Conservation (phyloP, 345 rosid genomes). For the Aquilaria malaccensis region DNA sequence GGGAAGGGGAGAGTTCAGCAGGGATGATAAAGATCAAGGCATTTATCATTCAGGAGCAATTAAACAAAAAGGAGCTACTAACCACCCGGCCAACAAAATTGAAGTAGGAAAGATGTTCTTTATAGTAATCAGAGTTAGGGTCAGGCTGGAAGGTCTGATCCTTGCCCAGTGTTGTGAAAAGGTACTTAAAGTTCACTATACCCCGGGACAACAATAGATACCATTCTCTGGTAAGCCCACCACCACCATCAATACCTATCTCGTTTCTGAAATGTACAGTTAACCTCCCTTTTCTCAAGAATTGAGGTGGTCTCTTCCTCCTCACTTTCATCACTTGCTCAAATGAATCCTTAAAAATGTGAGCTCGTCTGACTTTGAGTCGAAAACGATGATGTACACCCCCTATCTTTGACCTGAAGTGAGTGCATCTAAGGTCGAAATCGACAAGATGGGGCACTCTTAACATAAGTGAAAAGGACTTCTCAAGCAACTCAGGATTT, state of each 20-base stretch:
- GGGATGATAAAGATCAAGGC: background rate
- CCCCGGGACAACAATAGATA: slow-evolving; percentile 92
- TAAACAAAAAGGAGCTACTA: slow-evolving; percentile 24
- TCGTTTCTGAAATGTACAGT: slow-evolving; percentile 95
- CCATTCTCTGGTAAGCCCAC: slow-evolving; percentile 99
- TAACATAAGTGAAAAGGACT: slow-evolving; percentile 92
- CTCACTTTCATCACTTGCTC: slow-evolving; percentile 40
- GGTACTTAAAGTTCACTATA: slow-evolving; percentile 76
- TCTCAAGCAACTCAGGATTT: slow-evolving; percentile 89
- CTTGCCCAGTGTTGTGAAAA: slow-evolving; percentile 96
- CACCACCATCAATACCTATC: slow-evolving; percentile 99
- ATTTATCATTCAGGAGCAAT: slow-evolving; percentile 4
- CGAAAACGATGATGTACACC: slow-evolving; percentile 62
- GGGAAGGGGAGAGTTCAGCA: background rate
- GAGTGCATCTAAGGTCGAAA: slow-evolving; percentile 85
- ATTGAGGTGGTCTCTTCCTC: slow-evolving; percentile 37
- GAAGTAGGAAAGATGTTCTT: slow-evolving; percentile 97
- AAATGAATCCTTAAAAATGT: slow-evolving; percentile 94
- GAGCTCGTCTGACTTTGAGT: slow-evolving; percentile 90
- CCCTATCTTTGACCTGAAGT: slow-evolving; percentile 90
- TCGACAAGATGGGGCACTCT: slow-evolving; percentile 94
- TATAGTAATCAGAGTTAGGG: slow-evolving; percentile 92
- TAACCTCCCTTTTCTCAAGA: slow-evolving; percentile 78
- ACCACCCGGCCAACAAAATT: slow-evolving; percentile 97
- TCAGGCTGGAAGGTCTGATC: slow-evolving; percentile 97